Evolutionary conservation across 2,329 filamentous ascomycete species (phyloP).

Genomic region (Claviceps digitariae): DNA sequence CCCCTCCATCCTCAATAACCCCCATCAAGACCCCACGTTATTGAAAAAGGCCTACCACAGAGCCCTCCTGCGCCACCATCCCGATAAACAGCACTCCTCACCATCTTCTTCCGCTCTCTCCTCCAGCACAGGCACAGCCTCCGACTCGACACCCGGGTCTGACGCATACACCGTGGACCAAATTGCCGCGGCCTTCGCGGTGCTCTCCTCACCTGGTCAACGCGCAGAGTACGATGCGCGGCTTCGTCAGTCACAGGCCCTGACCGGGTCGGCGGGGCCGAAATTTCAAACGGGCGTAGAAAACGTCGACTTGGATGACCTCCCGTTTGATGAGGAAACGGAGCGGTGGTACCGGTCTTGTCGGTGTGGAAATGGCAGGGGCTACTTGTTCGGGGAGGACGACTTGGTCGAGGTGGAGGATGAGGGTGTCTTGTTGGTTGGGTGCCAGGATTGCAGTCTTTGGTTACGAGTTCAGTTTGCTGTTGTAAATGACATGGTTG

Average conservation of each 20-base stretch:
- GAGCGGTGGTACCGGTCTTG: slow-evolving; percentile 43
- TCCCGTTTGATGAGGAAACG: slow-evolving; percentile 35
- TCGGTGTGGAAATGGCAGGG: slow-evolving; percentile 49
- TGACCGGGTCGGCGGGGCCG: slow-evolving; percentile 5
- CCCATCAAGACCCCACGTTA: slow-evolving; percentile 28
- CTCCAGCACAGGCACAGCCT: neutral
- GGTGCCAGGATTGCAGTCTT: slow-evolving; percentile 52
- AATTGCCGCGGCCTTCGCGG: slow-evolving; percentile 45
- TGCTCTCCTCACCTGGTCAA: slow-evolving; percentile 36
- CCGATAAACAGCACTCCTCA: slow-evolving; percentile 35
- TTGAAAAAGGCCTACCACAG: slow-evolving; percentile 52
- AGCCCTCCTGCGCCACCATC: slow-evolving; percentile 52
- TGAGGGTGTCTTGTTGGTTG: slow-evolving; percentile 48
- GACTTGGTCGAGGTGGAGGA: slow-evolving; percentile 47
- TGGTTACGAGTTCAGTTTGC: slow-evolving; percentile 54
- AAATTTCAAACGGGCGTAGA: slow-evolving; percentile 46
- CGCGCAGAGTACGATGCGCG: slow-evolving; percentile 41
- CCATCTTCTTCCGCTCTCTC: slow-evolving; percentile 3
- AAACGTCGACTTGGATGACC: slow-evolving; percentile 51
- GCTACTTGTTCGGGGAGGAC: slow-evolving; percentile 43
- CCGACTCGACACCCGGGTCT: neutral
- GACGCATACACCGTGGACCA: slow-evolving; percentile 43
- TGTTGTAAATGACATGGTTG: slow-evolving; percentile 26
- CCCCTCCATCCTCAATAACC: slow-evolving; percentile 29
- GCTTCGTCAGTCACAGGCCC: slow-evolving; percentile 21